Evolutionary conservation across 768 basidiomycete species (phyloP), one percentile per base, ranked within the genome.

Genomic region (Mycena leptocephala): DNA sequence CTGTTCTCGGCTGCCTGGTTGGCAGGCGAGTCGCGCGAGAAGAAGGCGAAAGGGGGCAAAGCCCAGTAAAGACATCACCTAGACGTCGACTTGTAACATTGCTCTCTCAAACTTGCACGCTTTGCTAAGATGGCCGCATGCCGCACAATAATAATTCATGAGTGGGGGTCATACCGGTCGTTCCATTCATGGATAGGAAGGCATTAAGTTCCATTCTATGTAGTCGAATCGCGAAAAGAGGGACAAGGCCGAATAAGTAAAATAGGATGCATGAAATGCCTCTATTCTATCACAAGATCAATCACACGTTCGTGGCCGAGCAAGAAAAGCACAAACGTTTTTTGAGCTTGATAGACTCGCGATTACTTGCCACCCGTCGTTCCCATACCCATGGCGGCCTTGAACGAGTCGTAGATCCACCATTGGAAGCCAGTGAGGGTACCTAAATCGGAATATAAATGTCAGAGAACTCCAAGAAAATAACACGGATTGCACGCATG

Each of bases 361-460:
- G 46, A 65, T 86, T 94, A 96, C 87, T 96, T 96, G 85, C 95
- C 95, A 88, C 95, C 95, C 43, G 95, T 96, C 68, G 95, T 96
- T 75, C 95, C 95, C 85, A 96, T 89, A 81, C 95, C 95, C 93
- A 96, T 94, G 66, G 93, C 83, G 30, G 90, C 73, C 90, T 96
- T 96, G 92, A 96, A 96, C 64, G 91, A 88, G 83, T 96, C 96
- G 84, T 96, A 97, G 86, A 97, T 96, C 95, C 95, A 96, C 95
- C 95, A 96, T 89, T 96, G 94, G 94, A 95, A 95, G 82, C 95
- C 96, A 88, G 89, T 89, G 77, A 89, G 78, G 33, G 88, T 89
- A 82, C 82, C 77, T 80, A 33, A 28, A 33, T 46, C 43, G 43
- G 26, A 26, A 28, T 20, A 63, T 33, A 63, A 63, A 43, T 30